Percentiles rank a stretch among this genome's conserved stretches.
These are phyloP conservation scores for Phyllostachys edulis DNA, from an alignment of 176 grass and related monocot species.

Conservation along the genomic window DNA sequence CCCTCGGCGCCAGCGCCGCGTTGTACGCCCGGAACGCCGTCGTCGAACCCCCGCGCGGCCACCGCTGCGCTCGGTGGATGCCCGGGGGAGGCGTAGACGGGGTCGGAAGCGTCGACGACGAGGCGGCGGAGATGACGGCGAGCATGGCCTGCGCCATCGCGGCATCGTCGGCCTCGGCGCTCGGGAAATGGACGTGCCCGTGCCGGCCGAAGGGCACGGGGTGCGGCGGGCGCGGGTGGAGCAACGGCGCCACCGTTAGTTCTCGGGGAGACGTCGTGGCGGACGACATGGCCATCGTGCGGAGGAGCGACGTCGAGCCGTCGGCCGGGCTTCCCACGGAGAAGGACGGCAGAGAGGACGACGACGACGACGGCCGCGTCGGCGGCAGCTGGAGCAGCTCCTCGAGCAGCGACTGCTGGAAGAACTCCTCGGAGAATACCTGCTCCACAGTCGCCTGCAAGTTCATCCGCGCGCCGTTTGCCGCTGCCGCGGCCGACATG, in stretches of 20 bases:
- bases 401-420: constrained; percentile 49
- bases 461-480: neutral
- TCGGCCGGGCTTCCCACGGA: constrained; percentile 55
- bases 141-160: constrained; percentile 68
- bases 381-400: constrained; percentile 44
- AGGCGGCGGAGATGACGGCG: constrained; percentile 46
- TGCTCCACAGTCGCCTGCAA: constrained; percentile 52
- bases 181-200: constrained; percentile 34
- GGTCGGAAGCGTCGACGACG: neutral
- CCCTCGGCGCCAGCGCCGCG: constrained; percentile 41
- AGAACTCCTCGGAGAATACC: constrained; percentile 79
- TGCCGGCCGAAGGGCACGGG: neutral
- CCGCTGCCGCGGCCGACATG: constrained; percentile 14
- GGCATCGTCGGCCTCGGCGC: constrained; percentile 47
- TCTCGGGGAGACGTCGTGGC: neutral
- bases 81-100: neutral
- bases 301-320: constrained; percentile 33
- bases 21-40: constrained; percentile 56
- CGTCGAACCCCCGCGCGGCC: neutral
- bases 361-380: constrained; percentile 43
- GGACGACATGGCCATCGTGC: neutral
- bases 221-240: constrained; percentile 7
- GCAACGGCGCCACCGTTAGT: neutral
- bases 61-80: neutral
- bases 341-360: constrained; percentile 48